Evolutionary conservation across 257 asterid species (phyloP).

Genomic region (Eucommia ulmoides): DNA sequence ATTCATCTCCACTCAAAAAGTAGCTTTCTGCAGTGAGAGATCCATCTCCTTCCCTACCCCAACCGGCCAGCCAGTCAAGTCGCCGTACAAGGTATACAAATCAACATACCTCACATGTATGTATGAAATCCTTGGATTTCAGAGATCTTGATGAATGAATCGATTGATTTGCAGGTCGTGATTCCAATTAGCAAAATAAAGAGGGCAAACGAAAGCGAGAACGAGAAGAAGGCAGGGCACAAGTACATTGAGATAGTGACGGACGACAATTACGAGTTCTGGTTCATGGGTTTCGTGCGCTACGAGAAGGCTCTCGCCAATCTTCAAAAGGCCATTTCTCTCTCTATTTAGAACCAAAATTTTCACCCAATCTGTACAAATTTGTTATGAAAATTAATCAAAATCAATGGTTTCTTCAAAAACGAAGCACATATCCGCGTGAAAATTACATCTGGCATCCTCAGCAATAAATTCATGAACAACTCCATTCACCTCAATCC

Average conservation of each 20-base stretch:
- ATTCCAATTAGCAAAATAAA: conserved; percentile 59
- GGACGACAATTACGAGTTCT: conserved; percentile 57
- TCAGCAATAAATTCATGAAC: conserved; percentile 75
- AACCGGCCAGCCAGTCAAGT: conserved; percentile 26
- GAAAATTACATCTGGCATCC: conserved; percentile 15
- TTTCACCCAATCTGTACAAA: conserved; percentile 6
- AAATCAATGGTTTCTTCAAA: conserved; percentile 27
- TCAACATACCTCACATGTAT: not conserved
- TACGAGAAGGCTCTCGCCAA: conserved; percentile 65
- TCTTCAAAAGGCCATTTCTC: conserved; percentile 43
- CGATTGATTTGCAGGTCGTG: conserved; percentile 30
- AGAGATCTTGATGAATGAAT: not conserved
- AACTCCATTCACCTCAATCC: conserved; percentile 68
- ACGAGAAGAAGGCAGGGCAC: conserved; percentile 44
- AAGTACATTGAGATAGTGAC: conserved; percentile 69
- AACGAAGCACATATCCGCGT: conserved; percentile 14
- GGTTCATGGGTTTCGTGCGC: conserved; percentile 95
- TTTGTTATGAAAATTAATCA: conserved; percentile 26
- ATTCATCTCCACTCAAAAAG: conserved; percentile 50
- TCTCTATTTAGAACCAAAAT: conserved; percentile 6
- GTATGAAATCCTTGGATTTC: not conserved
- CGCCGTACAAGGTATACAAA: conserved; percentile 73
- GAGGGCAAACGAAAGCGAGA: conserved; percentile 41
- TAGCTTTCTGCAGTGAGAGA: conserved; percentile 76
- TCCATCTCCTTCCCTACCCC: conserved; percentile 39